Conservation (phyloP, 2,329 filamentous ascomycete genomes). For the Phialophora tarda region DNA sequence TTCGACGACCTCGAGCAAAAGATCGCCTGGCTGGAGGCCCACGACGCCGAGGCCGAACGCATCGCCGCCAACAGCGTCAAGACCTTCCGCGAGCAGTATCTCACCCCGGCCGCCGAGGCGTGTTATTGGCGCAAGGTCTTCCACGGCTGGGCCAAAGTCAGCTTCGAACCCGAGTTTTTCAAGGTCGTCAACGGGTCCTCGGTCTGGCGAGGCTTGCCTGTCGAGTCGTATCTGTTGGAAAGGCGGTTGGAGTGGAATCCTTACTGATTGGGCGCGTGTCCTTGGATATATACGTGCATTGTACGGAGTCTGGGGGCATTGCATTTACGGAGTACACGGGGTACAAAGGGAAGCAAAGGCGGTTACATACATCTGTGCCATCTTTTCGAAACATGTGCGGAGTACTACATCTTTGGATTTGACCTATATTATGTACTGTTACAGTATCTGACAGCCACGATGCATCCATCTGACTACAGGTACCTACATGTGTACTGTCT, state of each 20-base stretch:
- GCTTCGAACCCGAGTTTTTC: constrained; percentile 50
- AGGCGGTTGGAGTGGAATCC: constrained; percentile 37
- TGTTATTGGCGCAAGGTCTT: constrained; percentile 62
- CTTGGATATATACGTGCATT: no score
- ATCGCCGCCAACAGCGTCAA: constrained; percentile 58
- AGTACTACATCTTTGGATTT: not conserved
- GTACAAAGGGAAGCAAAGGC: not conserved
- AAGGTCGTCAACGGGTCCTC: constrained; percentile 42
- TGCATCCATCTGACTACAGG: not conserved
- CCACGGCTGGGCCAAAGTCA: constrained; percentile 47
- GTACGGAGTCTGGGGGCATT: not conserved
- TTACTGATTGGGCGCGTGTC: constrained; percentile 20
- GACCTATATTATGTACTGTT: no score
- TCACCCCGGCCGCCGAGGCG: constrained; percentile 60
- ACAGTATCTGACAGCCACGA: not conserved
- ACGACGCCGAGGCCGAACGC: constrained; percentile 52
- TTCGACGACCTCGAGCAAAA: constrained; percentile 62
- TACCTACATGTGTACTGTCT: no score
- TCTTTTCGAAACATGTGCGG: not conserved
- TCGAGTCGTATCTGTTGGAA: constrained; percentile 50
- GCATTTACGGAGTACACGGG: not conserved
- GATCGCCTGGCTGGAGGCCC: constrained; percentile 51
- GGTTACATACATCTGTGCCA: not conserved
- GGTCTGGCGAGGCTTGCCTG: constrained; percentile 45
- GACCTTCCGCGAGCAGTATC: constrained; percentile 59